Conservation (phyloP, 1,139 yeast genomes). For the Hemisphaericaspora subhashii region DNA sequence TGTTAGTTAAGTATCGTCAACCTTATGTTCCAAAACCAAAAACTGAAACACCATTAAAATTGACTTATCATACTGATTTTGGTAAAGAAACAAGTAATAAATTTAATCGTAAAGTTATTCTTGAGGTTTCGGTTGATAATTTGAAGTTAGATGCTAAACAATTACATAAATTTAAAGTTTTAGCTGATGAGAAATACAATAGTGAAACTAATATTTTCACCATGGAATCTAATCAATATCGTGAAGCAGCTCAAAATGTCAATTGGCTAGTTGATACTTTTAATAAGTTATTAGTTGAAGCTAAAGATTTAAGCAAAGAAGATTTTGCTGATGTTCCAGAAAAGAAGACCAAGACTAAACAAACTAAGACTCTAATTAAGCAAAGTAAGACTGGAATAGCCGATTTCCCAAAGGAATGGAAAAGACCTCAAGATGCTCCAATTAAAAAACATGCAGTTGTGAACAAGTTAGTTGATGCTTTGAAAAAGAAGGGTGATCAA, state of each 20-base stretch:
- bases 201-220: constrained; percentile 56
- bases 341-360: too few relatives aligned
- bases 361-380: too few relatives aligned
- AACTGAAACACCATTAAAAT: constrained; percentile 55
- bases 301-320: constrained; percentile 60
- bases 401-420: constrained; percentile 92
- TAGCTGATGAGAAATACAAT: constrained; percentile 80
- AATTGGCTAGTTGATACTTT: constrained; percentile 67
- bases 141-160: constrained; percentile 54
- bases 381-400: too few relatives aligned
- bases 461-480: constrained; percentile 34
- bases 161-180: constrained; percentile 71
- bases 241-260: constrained; percentile 85
- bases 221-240: constrained; percentile 62
- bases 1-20: constrained; percentile 72
- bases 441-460: constrained; percentile 33
- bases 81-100: constrained; percentile 65
- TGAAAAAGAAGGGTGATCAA: constrained; percentile 34
- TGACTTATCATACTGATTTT: constrained; percentile 71
- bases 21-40: constrained; percentile 49
- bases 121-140: constrained; percentile 54
- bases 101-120: constrained; percentile 67
- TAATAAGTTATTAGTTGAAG: constrained; percentile 57
- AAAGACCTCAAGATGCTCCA: constrained; percentile 71
- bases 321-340: constrained; percentile 80